Evolutionary conservation across 2,329 filamentous ascomycete species (phyloP), one percentile per base, ranked within the genome.

Genomic region (Botrytis hyacinthi): DNA sequence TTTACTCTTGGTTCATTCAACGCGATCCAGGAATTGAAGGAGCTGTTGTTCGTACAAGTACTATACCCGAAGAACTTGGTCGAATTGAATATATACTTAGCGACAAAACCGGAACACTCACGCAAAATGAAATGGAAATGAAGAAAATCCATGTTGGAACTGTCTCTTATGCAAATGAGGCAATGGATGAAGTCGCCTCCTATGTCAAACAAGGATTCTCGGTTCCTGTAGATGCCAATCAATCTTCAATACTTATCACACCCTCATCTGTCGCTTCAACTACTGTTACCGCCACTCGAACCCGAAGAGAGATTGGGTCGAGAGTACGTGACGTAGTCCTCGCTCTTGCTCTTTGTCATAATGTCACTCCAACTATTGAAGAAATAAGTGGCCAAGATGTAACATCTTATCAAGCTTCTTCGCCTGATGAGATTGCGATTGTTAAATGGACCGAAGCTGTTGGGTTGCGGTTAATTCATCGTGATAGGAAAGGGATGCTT

Each of bases 121-220:
- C 96, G 0, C 94, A 98, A 78, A 99, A 99, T 80, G 94, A 97
- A 80, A 98, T 98, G 95, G 95, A 98, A 80, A 92, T 99, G 87
- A 97, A 97, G 81, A 99, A 99, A 83, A 95, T 99, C 9, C 97
- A 99, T 80, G 93, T 99, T 71, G 96, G 97, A 16, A 99, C 96
- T 16, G 96, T 98, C 1, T 98, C 95, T 1, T 99, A 99, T 80
- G 96, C 95, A 48, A 97, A 97, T 78, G 96, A 99, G 81, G 95
- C 96, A 16, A 99, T 99, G 96, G 96, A 98, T 78, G 97, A 99
- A 84, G 96, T 99, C 20, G 85, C 90, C 20, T 88, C 92, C 0
- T 98, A 97, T 80, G 88, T 99, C 69, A 90, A 88, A 76, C 95
- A 98, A 81, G 93, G 92, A 9, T 97, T 98, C 78, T 87, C 90